These are phyloP conservation scores for Silene uniflora DNA, from an alignment of 148 eudicot species.

Conservation along the genomic window DNA sequence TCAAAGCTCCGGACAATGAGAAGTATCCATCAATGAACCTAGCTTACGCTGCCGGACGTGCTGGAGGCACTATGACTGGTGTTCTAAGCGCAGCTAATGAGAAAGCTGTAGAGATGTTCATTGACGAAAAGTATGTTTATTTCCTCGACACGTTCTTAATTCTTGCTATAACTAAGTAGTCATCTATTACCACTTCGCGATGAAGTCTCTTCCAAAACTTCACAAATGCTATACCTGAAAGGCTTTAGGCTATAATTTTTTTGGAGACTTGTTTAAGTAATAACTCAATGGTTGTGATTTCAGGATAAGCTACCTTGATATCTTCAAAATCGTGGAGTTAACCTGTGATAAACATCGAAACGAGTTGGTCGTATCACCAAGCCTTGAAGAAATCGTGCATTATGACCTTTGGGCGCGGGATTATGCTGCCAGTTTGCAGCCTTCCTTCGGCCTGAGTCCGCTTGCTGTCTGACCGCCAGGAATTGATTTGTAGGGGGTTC, in stretches of 20 bases:
- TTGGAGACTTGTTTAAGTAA: neutral
- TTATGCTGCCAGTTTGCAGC: constrained; percentile 67
- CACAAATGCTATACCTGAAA: neutral
- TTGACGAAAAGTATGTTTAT: constrained; percentile 69
- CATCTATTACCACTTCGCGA: no score
- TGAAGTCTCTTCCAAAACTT: neutral
- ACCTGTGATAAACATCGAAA: constrained; percentile 78
- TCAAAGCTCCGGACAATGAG: constrained; percentile 86
- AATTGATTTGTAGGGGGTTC: neutral
- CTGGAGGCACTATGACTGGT: constrained; percentile 98
- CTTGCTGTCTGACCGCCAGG: constrained; percentile 46
- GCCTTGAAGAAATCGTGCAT: constrained; percentile 89
- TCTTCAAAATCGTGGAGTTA: constrained; percentile 87
- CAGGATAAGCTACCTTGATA: constrained; percentile 93
- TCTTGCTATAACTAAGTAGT: neutral
- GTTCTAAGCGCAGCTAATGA: constrained; percentile 98
- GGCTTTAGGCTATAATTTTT: neutral
- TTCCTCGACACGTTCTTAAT: neutral
- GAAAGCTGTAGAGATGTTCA: constrained; percentile 95
- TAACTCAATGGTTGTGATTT: neutral
- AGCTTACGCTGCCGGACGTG: constrained; percentile 92
- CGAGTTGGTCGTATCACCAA: constrained; percentile 66
- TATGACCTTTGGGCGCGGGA: constrained; percentile 94
- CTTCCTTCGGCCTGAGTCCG: constrained; percentile 48
- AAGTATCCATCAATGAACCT: constrained; percentile 96